Conservation (phyloP, 163 green algal species). For the Prototheca cutis region DNA sequence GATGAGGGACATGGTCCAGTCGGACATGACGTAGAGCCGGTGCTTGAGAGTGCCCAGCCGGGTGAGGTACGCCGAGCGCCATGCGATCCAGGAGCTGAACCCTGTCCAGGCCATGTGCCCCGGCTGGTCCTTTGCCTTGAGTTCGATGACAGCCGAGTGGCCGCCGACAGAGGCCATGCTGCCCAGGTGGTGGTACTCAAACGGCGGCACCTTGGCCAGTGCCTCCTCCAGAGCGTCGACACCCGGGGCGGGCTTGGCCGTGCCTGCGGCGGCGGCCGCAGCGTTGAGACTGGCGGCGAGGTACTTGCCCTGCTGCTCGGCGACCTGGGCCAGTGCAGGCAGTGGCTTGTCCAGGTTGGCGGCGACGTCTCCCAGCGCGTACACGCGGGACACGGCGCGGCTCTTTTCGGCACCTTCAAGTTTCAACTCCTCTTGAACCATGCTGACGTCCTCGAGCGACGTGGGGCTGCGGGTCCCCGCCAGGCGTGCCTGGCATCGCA, state of each 20-base stretch:
- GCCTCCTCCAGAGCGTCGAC: neutral
- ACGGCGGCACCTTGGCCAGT: conserved; percentile 12
- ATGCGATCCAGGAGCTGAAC: conserved; percentile 34
- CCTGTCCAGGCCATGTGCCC: conserved; percentile 19
- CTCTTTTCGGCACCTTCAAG: conserved; percentile 4
- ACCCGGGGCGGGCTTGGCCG: neutral
- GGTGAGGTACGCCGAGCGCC: conserved; percentile 46
- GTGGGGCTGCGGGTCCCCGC: neutral
- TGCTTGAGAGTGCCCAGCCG: conserved; percentile 36
- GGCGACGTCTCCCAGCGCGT: conserved; percentile 73
- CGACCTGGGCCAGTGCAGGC: conserved; percentile 76
- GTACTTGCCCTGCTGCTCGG: conserved; percentile 84
- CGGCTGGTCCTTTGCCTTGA: conserved; percentile 8
- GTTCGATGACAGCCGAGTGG: conserved; percentile 23
- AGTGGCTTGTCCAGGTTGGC: conserved; percentile 55
- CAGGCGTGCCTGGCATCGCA: conserved; percentile 48
- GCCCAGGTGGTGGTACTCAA: conserved; percentile 48
- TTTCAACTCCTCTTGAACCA: conserved; percentile 23
- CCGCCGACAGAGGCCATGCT: conserved; percentile 47
- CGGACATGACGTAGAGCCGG: conserved; percentile 30
- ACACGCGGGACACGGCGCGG: conserved; percentile 37
- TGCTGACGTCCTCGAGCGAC: conserved; percentile 12
- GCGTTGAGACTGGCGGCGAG: conserved; percentile 60
- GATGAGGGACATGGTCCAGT: conserved; percentile 40
- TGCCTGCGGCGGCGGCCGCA: neutral